phyloP scores from a whole-genome alignment of 768 basidiomycete species.

The Pisolithus marmoratus region DNA sequence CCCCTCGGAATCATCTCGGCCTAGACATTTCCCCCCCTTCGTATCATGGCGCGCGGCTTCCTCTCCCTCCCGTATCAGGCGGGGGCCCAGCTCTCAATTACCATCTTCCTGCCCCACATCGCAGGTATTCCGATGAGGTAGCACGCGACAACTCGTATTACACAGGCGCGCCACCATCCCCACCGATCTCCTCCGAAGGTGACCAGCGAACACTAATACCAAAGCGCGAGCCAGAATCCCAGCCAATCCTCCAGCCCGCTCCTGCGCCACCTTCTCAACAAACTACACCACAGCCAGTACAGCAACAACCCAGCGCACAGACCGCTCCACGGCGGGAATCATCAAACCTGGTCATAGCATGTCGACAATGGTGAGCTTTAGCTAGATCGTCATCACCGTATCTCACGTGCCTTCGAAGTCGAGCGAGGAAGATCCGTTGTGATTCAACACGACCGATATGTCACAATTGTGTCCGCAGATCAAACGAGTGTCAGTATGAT shows the following conservation, averaged over 20 bases:
- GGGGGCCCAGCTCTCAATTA: conserved; percentile 12
- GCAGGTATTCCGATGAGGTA: conserved; percentile 31
- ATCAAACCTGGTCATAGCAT: conserved; percentile 74
- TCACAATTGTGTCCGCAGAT: conserved; percentile 75
- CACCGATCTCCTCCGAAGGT: conserved; percentile 15
- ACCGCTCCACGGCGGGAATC: conserved; percentile 44
- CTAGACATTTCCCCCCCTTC: conserved; percentile 40
- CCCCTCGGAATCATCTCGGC: conserved; percentile 42
- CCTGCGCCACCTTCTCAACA: neutral
- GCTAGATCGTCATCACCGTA: conserved; percentile 16
- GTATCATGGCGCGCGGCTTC: conserved; percentile 37
- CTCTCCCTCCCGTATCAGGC: conserved; percentile 25
- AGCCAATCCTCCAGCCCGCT: conserved; percentile 18
- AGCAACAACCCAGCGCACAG: conserved; percentile 30
- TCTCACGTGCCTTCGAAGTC: conserved; percentile 46
- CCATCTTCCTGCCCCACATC: conserved; percentile 18
- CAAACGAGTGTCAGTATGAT: conserved; percentile 77
- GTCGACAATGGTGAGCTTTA: conserved; percentile 69
- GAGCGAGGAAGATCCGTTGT: conserved; percentile 80
- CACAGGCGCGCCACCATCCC: conserved; percentile 25
- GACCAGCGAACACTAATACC: conserved; percentile 30
- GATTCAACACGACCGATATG: conserved; percentile 78
- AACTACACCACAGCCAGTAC: conserved; percentile 15
- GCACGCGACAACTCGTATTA: conserved; percentile 35
- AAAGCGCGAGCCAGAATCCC: conserved; percentile 42